These are phyloP conservation scores for Hypholoma fasciculare DNA, from an alignment of 768 basidiomycete species.

Conservation along the genomic window DNA sequence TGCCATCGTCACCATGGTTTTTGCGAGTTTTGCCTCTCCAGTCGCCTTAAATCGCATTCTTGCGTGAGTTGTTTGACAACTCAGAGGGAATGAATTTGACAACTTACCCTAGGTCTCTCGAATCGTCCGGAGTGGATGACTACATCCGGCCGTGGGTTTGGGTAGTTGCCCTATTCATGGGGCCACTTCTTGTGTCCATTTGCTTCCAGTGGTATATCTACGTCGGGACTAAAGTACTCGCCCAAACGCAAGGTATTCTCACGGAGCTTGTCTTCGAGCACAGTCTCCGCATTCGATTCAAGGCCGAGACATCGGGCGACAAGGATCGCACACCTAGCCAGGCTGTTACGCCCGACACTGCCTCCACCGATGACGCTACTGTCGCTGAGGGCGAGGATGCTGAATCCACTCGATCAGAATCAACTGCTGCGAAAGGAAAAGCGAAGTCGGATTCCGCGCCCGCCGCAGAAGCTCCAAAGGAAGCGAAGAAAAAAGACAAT, in stretches of 20 bases:
- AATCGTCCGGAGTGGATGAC: constrained; percentile 46
- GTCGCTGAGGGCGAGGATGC: not conserved
- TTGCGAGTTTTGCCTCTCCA: constrained; percentile 37
- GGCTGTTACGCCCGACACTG: constrained; percentile 1
- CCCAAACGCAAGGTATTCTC: constrained; percentile 40
- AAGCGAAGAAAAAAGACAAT: constrained; percentile 36
- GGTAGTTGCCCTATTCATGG: constrained; percentile 53
- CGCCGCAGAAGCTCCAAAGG: not conserved
- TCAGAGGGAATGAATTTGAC: not conserved
- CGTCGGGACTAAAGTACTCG: constrained; percentile 42
- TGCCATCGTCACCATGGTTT: constrained; percentile 26
- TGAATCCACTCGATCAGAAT: not conserved
- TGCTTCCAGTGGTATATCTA: constrained; percentile 58
- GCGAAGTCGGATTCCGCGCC: not conserved
- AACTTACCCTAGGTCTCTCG: constrained; percentile 47
- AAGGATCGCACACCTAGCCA: not conserved
- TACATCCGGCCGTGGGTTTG: constrained; percentile 68
- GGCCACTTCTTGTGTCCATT: constrained; percentile 45
- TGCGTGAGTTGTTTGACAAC: constrained; percentile 24
- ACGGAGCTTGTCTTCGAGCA: constrained; percentile 45
- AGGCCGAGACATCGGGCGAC: constrained; percentile 33
- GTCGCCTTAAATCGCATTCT: constrained; percentile 43
- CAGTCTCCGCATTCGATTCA: constrained; percentile 62
- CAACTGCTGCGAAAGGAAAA: constrained; percentile 10
- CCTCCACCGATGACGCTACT: constrained; percentile 18